These are phyloP conservation scores for Ustilago curta DNA, from an alignment of 1,284 basidiomycete species.

Conservation along the genomic window DNA sequence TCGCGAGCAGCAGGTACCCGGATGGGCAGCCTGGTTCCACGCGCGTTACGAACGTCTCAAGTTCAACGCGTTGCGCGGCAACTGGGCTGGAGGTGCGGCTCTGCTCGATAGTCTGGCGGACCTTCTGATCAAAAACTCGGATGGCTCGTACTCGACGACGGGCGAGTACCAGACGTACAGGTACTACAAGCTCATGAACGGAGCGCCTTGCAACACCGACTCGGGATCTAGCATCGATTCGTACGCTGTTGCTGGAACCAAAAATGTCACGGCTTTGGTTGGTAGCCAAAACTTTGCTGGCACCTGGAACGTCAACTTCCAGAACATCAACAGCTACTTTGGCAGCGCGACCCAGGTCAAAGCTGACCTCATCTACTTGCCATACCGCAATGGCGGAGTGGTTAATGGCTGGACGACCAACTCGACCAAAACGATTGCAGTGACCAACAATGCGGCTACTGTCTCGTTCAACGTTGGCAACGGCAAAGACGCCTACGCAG, in stretches of 20 bases:
- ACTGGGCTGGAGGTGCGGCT: constrained; percentile 20
- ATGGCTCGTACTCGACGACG: constrained; percentile 17
- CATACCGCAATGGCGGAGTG: constrained; percentile 13
- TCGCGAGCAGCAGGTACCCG: constrained; percentile 19
- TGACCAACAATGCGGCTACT: constrained; percentile 12
- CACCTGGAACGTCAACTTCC: constrained; percentile 21
- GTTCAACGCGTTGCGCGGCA: constrained; percentile 23
- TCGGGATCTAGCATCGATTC: constrained; percentile 18
- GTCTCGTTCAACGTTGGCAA: constrained; percentile 11
- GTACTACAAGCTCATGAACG: constrained; percentile 17
- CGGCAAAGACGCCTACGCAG: constrained; percentile 16
- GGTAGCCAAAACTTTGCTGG: constrained; percentile 9
- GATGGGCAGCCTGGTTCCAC: constrained; percentile 28
- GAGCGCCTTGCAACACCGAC: constrained; percentile 19
- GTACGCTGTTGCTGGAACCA: constrained; percentile 11
- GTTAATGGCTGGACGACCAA: constrained; percentile 17
- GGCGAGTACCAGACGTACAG: constrained; percentile 19
- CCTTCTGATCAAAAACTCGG: constrained; percentile 21
- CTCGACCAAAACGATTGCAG: constrained; percentile 6
- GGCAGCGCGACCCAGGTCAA: constrained; percentile 8
- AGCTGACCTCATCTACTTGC: constrained; percentile 13
- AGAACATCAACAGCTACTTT: constrained; percentile 11
- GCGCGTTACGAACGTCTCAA: constrained; percentile 28
- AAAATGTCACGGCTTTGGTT: constrained; percentile 18
- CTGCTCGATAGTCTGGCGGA: constrained; percentile 14